Base-by-base conservation (phyloP, 2,329 filamentous ascomycete species). In the Onygena corvina region DNA sequence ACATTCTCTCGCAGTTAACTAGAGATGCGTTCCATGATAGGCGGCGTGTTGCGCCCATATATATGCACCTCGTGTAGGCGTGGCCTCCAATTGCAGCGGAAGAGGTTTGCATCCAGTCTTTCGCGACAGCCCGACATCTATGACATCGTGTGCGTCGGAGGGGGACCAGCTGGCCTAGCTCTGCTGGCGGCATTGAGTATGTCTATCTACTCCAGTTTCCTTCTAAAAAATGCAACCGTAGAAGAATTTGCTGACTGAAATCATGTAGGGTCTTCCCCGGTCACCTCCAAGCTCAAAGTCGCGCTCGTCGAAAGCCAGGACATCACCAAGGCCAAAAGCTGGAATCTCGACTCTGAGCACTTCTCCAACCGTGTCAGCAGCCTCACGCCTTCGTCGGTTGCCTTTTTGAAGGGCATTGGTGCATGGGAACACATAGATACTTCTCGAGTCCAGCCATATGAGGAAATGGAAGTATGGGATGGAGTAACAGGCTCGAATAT, bases 391-490 rank as follows among this genome's bases (percentile, higher is more conserved):
- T 77, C 84, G 0, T 94, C 89, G 0, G 83, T 86, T n/a, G 76
- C 74, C 2, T 95, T 92, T 60, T 76, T 96, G 54, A 75, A 86
- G 61, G 72, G 76, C 3, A 92, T 94, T 53, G 92, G 90, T 30
- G 88, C 84, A 46, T 96, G 90, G 92, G 62, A 74, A 4, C 80
- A 93, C 61, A 71, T 95, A 53, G 76, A 85, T 57, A 70, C 74
- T 35, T 72, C 78, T 4, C 80, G 92, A 27, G 79, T 92, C 29
- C 89, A 95, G 69, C 77, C 81, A 0, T 98, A 95, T 66, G 82
- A 93, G 52, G 85, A 90, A 59, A 98, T 98, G 92, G 84, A 94
- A 65, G 92, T 96, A 27, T 98, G 93, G 92, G 92, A 98, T 65
- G 93, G 90, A 54, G 79, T 94, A 50, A 86, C 84, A 34, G 88